Conservation (phyloP, 768 basidiomycete species). For the Rhodotorula kratochvilovae region DNA sequence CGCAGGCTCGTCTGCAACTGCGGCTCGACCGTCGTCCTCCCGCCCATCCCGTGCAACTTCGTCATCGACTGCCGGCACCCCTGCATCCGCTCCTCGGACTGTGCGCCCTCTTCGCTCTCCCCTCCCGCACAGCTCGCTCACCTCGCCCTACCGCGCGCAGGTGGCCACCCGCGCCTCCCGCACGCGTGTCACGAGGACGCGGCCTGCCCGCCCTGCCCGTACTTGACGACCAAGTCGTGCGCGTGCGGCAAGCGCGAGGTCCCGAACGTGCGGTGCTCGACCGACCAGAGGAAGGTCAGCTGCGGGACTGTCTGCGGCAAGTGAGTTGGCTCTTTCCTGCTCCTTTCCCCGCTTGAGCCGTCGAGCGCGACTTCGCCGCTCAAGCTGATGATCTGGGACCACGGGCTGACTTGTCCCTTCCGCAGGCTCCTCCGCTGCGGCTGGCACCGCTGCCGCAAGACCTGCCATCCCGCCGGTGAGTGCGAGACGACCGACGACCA, state of each 20-base stretch:
- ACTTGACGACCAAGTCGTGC: slow-evolving; percentile 70
- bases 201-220: slow-evolving; percentile 80
- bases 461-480: slow-evolving; percentile 69
- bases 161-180: slow-evolving; percentile 67
- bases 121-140: background rate
- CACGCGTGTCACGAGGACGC: slow-evolving; percentile 79
- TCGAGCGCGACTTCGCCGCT: background rate
- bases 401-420: background rate
- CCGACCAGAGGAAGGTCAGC: slow-evolving; percentile 64
- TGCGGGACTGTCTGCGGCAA: slow-evolving; percentile 80
- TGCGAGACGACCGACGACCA: slow-evolving; percentile 69
- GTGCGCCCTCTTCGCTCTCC: slow-evolving; percentile 45
- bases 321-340: slow-evolving; percentile 51
- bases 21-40: slow-evolving; percentile 77
- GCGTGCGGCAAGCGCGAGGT: slow-evolving; percentile 83
- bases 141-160: background rate
- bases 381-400: background rate
- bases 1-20: slow-evolving; percentile 71
- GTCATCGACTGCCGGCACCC: slow-evolving; percentile 71
- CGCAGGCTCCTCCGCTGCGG: slow-evolving; percentile 70
- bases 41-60: slow-evolving; percentile 84
- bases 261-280: slow-evolving; percentile 75
- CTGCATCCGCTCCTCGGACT: slow-evolving; percentile 67
- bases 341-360: background rate
- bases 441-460: slow-evolving; percentile 76